phyloP scores from a whole-genome alignment of 495 filamentous ascomycete genomes.

The Neurospora sp. region DNA sequence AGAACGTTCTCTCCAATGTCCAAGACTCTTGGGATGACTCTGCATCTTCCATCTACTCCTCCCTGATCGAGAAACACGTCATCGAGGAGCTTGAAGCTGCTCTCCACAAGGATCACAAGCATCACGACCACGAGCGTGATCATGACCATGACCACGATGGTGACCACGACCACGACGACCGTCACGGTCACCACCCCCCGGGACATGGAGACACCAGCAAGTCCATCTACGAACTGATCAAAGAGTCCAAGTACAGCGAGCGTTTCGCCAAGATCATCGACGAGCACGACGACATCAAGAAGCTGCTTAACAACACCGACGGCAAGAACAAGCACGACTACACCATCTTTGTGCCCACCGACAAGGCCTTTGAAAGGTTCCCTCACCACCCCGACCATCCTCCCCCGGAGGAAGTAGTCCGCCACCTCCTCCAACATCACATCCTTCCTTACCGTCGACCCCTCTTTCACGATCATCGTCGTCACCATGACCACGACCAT shows the following conservation, averaged over 20 bases:
- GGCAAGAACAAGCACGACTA: slow-evolving; percentile 41
- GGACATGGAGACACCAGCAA: slow-evolving; percentile 32
- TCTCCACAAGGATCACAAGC: slow-evolving; percentile 20
- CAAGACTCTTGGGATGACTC: slow-evolving; percentile 13
- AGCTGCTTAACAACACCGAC: slow-evolving; percentile 54
- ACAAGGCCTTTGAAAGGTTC: slow-evolving; percentile 62
- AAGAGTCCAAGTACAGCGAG: slow-evolving; percentile 59
- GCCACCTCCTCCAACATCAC: neutral
- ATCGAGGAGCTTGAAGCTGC: slow-evolving; percentile 2
- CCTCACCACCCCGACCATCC: slow-evolving; percentile 38
- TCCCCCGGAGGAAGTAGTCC: neutral
- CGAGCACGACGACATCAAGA: slow-evolving; percentile 56
- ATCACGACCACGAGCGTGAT: slow-evolving; percentile 18
- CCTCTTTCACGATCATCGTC: neutral
- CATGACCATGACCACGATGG: neutral
- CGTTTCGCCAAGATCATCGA: slow-evolving; percentile 65
- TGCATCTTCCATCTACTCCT: slow-evolving; percentile 8
- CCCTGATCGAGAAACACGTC: slow-evolving; percentile 4
- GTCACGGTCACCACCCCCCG: slow-evolving; percentile 16
- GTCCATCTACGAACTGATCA: slow-evolving; percentile 72
- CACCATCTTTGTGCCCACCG: slow-evolving; percentile 72
- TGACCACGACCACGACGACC: neutral
- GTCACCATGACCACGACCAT: neutral
- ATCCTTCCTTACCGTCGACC: neutral
- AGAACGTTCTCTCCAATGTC: slow-evolving; percentile 13